A percentile compares a stretch with the other conserved stretches of the same genome.
Evolutionary conservation across 768 basidiomycete species (phyloP).

Genomic region (Phylloporus sp.): DNA sequence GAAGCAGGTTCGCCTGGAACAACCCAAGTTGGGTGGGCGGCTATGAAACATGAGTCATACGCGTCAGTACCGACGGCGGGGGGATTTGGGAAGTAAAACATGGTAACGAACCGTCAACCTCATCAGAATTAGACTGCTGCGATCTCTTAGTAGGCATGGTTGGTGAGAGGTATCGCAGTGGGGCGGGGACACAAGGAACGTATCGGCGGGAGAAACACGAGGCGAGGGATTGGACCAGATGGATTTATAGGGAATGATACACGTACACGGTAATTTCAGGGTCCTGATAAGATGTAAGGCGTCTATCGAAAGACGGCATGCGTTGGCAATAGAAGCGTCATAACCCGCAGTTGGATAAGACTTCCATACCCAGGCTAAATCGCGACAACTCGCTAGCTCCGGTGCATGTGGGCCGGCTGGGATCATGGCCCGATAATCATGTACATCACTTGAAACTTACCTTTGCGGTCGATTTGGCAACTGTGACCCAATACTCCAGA

Average conservation of each 20-base stretch:
- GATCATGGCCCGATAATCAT: slow-evolving; percentile 15
- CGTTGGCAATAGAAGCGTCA: slow-evolving; percentile 30
- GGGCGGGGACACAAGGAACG: slow-evolving; percentile 17
- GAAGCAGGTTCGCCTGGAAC: slow-evolving; percentile 38
- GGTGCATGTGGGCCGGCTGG: slow-evolving; percentile 15
- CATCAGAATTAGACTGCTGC: slow-evolving; percentile 32
- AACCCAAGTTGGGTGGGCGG: slow-evolving; percentile 45
- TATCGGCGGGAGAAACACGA: slow-evolving; percentile 25
- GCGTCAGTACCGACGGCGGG: slow-evolving; percentile 6
- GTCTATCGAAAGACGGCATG: slow-evolving; percentile 28
- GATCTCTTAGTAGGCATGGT: slow-evolving; percentile 49
- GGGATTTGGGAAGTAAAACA: not conserved
- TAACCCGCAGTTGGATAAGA: slow-evolving; percentile 15
- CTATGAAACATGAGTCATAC: slow-evolving; percentile 25
- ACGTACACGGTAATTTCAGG: slow-evolving; percentile 36
- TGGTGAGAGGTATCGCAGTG: slow-evolving; percentile 24
- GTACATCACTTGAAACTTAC: slow-evolving; percentile 13
- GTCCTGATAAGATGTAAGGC: slow-evolving; percentile 29
- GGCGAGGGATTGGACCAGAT: slow-evolving; percentile 13
- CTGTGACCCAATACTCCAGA: slow-evolving; percentile 9
- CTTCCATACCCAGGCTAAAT: slow-evolving; percentile 23
- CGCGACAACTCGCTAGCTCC: slow-evolving; percentile 16
- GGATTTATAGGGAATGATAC: slow-evolving; percentile 30
- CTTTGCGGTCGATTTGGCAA: slow-evolving; percentile 16
- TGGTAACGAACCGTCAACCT: slow-evolving; percentile 33